Evolutionary conservation across 495 filamentous ascomycete species (phyloP), one percentile per base, ranked within the genome.

Genomic region (Talaromyces thailandensis): DNA sequence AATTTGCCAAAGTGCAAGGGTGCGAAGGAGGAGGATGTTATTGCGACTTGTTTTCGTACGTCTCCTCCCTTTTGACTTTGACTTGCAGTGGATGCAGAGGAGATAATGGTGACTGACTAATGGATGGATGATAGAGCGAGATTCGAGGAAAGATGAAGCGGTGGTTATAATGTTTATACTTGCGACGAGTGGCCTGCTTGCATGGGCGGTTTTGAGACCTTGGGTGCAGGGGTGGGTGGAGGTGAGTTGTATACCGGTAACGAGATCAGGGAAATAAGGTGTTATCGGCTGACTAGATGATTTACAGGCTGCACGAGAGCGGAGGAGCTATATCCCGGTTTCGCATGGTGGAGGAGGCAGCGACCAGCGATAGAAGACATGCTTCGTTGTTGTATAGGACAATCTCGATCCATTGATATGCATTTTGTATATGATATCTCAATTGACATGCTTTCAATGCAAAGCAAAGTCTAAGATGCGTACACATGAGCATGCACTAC

Each of bases 141-240:
- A 98, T 71, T 93, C 89, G 29, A 78, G 82, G 61, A 96, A 96
- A 74, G 93, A 96, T 67, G 82, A 91, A 73, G 82, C 92, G 32
- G 92, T 98, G 26, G 93, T 98, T 0, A 89, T 93, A 70, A 88
- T 92, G 5, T 98, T 98, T 70, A 91, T 98, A 25, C 74, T 92
- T 62, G 88, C 90, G 35, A 97, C 93, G 5, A 80, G 85, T n/a
- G 90, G 90, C 3, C 70, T 98, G 64, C 76, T 98, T 60, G 81
- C 78, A 31, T 97, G 90, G 85, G 93, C 94, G 1, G 83, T 82
- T 16, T 72, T 89, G 18, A 86, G 85, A 72, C 79, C 84, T 37
- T 88, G 87, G 76, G 79, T 87, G 29, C 74, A 81, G 62, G 78
- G 79, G 66, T 86, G 80, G 75, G 67, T 81, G 58, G 82, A 84